Evolutionary conservation across 2,329 filamentous ascomycete genomes (phyloP).

Genomic region (Penicillium sp.): DNA sequence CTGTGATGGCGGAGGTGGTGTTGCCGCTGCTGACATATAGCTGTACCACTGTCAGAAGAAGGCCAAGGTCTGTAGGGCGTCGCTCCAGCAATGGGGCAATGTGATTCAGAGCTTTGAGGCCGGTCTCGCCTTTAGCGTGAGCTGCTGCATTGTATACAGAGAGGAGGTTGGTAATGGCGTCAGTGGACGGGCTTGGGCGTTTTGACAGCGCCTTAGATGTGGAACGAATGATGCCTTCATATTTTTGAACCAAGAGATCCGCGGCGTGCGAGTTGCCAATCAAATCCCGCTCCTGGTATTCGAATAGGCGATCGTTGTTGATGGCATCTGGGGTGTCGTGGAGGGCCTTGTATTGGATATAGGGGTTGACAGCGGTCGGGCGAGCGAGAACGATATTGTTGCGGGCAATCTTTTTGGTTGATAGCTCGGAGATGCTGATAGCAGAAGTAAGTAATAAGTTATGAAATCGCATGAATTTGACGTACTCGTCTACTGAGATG

Average conservation of each 20-base stretch:
- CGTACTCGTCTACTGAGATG: slow-evolving; percentile 53
- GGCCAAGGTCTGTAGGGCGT: slow-evolving; percentile 74
- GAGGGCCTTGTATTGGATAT: slow-evolving; percentile 57
- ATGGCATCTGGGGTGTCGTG: slow-evolving; percentile 49
- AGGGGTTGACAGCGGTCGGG: slow-evolving; percentile 54
- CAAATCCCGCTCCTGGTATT: slow-evolving; percentile 56
- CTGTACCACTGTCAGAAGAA: slow-evolving; percentile 77
- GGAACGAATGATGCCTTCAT: slow-evolving; percentile 57
- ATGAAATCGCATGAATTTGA: not conserved
- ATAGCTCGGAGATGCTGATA: slow-evolving; percentile 55
- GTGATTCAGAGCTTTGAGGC: slow-evolving; percentile 67
- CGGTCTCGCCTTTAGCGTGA: slow-evolving; percentile 57
- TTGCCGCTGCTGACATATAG: slow-evolving; percentile 73
- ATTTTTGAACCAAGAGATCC: slow-evolving; percentile 61
- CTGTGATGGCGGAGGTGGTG: slow-evolving; percentile 68
- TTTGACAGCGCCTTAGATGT: slow-evolving; percentile 52
- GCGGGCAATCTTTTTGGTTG: slow-evolving; percentile 59
- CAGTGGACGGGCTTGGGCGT: slow-evolving; percentile 50
- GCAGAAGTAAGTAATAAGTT: slow-evolving; percentile 12
- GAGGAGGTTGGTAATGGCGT: slow-evolving; percentile 54
- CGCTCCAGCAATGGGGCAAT: slow-evolving; percentile 69
- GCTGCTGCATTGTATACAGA: slow-evolving; percentile 73
- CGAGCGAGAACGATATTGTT: slow-evolving; percentile 57
- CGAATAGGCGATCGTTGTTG: slow-evolving; percentile 57
- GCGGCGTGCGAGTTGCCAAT: slow-evolving; percentile 56